A percentile compares a stretch with the other conserved stretches of the same genome.
phyloP scores from a whole-genome alignment of 2,329 filamentous ascomycete genomes.

The Exophiala oligosperma region DNA sequence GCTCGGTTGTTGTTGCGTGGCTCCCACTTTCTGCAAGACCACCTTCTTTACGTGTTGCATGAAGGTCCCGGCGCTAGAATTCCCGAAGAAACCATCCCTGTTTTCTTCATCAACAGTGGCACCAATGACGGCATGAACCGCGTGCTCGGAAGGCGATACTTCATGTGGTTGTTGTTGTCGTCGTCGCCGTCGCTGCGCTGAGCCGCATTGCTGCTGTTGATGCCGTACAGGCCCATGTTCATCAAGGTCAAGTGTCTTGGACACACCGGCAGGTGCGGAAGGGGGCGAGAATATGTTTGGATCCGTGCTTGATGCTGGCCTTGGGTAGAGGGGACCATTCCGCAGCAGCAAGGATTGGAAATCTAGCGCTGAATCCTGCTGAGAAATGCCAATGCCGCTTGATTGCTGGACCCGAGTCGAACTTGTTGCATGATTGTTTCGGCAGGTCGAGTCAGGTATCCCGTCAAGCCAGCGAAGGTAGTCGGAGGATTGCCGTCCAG shows the following conservation, averaged over 20 bases:
- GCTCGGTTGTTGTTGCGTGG: background rate
- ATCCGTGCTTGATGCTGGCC: too few species aligned
- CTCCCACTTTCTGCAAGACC: slow-evolving; percentile 9
- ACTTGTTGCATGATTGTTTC: background rate
- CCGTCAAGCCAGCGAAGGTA: background rate
- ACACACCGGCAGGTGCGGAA: too few species aligned
- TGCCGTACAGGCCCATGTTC: background rate
- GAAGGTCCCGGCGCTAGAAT: slow-evolving; percentile 46
- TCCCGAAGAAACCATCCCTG: slow-evolving; percentile 39
- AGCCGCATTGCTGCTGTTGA: background rate
- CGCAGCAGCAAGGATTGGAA: too few species aligned
- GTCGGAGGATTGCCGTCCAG: too few species aligned
- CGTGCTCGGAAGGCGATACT: slow-evolving; percentile 25
- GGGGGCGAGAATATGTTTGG: too few species aligned
- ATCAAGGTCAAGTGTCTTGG: too few species aligned
- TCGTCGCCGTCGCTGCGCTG: too few species aligned
- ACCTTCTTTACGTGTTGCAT: slow-evolving; percentile 45
- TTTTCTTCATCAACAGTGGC: slow-evolving; percentile 43
- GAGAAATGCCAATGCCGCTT: too few species aligned
- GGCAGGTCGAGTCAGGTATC: background rate
- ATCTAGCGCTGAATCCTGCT: too few species aligned
- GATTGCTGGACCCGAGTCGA: too few species aligned
- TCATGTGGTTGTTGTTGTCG: too few species aligned
- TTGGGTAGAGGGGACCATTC: too few species aligned
- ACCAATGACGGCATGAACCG: slow-evolving; percentile 48